These are phyloP conservation scores for Lobosporangium transversale DNA, from an alignment of 192 early-diverging fungal genomes.

Conservation along the genomic window DNA sequence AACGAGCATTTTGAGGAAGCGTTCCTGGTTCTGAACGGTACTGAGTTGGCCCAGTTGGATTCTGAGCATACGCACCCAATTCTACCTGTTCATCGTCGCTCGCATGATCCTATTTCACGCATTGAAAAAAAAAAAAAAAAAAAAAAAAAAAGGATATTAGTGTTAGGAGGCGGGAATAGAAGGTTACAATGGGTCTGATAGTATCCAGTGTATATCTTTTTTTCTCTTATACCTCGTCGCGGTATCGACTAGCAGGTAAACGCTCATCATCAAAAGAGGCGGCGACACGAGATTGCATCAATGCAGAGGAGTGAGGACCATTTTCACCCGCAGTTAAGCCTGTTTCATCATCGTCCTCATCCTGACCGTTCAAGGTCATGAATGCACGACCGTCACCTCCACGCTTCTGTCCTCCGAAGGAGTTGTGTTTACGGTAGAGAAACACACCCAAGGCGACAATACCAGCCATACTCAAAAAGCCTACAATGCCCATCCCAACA, in stretches of 20 bases:
- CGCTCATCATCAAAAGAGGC: conserved; percentile 53
- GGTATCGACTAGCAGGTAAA: conserved; percentile 22
- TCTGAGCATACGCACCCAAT: conserved; percentile 30
- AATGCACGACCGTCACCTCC: conserved; percentile 23
- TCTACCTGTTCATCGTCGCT: conserved; percentile 27
- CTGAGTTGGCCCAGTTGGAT: conserved; percentile 22
- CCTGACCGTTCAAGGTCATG: conserved; percentile 26
- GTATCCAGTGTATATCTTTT: no score
- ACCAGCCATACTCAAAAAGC: conserved; percentile 13
- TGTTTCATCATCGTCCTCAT: conserved; percentile 42
- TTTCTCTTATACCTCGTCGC: conserved; percentile 24
- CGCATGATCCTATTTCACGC: conserved; percentile 2
- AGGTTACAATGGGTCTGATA: no score
- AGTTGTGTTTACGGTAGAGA: conserved; percentile 11
- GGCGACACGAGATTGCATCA: conserved; percentile 42
- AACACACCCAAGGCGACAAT: conserved; percentile 14
- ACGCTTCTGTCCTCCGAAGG: neutral
- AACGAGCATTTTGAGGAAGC: conserved; percentile 28
- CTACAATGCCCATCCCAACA: conserved; percentile 26
- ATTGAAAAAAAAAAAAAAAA: conserved; percentile 2
- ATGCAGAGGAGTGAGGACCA: conserved; percentile 42
- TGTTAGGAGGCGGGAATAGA: no score
- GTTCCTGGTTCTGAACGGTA: conserved; percentile 24
- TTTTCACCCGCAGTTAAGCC: conserved; percentile 39
- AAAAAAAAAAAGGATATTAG: conserved; percentile 2